Conservation (phyloP, 441 rosid species). For the Iberis amara region DNA sequence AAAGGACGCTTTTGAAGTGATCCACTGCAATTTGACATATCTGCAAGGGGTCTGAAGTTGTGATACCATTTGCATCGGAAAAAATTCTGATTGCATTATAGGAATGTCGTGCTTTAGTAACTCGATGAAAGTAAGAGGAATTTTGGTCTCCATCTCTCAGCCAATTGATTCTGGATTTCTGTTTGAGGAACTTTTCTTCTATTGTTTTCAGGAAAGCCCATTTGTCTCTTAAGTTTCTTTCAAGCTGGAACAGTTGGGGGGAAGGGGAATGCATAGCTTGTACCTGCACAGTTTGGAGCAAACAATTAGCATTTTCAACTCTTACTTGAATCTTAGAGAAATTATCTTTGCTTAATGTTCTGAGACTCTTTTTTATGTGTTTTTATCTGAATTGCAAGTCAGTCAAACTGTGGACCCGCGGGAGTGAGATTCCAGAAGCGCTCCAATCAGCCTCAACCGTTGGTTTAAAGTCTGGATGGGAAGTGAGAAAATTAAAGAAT, state of each 20-base stretch:
- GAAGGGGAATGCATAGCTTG: background rate
- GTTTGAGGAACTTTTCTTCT: background rate
- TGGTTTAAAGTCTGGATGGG: background rate
- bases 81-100: background rate
- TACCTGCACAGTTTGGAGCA: background rate
- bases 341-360: background rate
- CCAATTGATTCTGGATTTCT: background rate
- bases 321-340: background rate
- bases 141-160: background rate
- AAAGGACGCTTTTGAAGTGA: too few relatives aligned
- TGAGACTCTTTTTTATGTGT: background rate
- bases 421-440: background rate
- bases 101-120: background rate
- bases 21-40: too few relatives aligned
- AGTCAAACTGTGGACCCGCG: too few relatives aligned
- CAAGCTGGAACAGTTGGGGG: too few relatives aligned
- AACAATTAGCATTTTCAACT: background rate
- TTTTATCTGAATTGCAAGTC: background rate
- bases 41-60: too few relatives aligned
- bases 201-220: background rate
- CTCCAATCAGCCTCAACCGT: background rate
- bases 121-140: background rate
- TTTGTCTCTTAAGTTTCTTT: too few relatives aligned
- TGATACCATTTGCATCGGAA: background rate
- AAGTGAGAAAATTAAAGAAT: background rate